Base-by-base conservation (phyloP, 1,139 yeast genomes). In the Arxiozyma telluris region DNA sequence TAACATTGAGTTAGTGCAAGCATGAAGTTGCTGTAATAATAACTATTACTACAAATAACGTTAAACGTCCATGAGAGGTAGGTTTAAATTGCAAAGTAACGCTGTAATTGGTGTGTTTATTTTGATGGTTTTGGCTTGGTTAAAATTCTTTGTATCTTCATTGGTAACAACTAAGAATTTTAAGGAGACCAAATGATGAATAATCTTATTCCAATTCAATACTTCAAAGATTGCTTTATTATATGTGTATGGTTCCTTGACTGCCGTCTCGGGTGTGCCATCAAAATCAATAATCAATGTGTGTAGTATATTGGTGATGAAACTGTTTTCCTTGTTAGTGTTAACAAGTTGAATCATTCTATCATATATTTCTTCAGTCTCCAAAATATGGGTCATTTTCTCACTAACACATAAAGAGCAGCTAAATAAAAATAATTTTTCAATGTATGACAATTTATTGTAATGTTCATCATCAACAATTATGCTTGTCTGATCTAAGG, bases 371-470 rank as follows among this genome's bases (percentile, higher is more conserved):
- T 46, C 49, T 34, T 46, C 42, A 12, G 49, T 46, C 21, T 46
- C 42, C 3, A 46, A 41, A 5, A 46, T n/a, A n/a, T 21, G 22
- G 20, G 38, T 47, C 47, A 42, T 49, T 23, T 34, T 41, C 12
- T 27, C 30, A 30, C 47, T 41, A 21, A 41, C 51, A 34, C 45
- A 42, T 11, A n/a, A 12, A 6, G 43, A 30, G n/a, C 44, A 41
- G 27, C 44, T 42, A 41, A 39, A 52, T 7, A 52, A 30, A 25
- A 52, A 48, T 12, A 52, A n/a, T 18, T 45, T 48, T 6, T 30
- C 51, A 2, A 49, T n/a, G 20, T 38, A 21, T 17, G 54, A 41
- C 12, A 39, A 44, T 23, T 52, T 44, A 5, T 45, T 34, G 11
- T 49, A 41, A 5, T 20, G 25, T 27, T 44, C 48, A 17, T 44